Evolutionary conservation across 164 flowering plant genomes (phyloP), one percentile per base, ranked within the genome.

Genomic region (Warburgia ugandensis): DNA sequence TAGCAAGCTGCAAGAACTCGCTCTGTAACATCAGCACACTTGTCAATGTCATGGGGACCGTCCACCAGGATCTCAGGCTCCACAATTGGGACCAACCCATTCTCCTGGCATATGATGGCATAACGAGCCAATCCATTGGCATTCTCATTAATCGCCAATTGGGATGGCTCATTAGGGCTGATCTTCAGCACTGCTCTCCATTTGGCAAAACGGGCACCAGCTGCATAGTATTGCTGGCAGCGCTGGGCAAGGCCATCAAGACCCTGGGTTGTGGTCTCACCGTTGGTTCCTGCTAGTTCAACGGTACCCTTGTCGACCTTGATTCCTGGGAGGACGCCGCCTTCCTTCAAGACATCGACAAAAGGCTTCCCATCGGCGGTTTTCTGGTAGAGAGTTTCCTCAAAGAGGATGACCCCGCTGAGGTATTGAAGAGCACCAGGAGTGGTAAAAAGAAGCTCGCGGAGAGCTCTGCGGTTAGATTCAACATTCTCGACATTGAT

Each of bases 211-310:
- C 76, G 35, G 9, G 72, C 76, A 32, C 79, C 79, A 27, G 76
- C 79, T 2, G 55, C 23, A 26, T 74, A 74, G 64, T 74, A 74
- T 46, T 68, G 51, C 31, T 58, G 65, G 63, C 79, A 74, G 7
- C 78, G 67, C 60, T 71, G 65, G 32, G 69, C 71, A 52, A 74
- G 76, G 35, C 68, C 79, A 60, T 75, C 79, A 19, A 68, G 76
- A 30, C 80, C 80, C 52, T 76, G 77, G 28, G 80, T 76, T 45
- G 78, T 66, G 47, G 81, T 76, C 74, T 76, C 81, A 25, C 78
- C 78, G 32, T 73, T 35, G 25, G 76, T 73, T 6, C 77, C 76
- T 16, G 80, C 66, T 25, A 76, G 76, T 60, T 73, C 80, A 23
- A 73, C 77, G 5, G 73, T 68, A 45, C 80, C 80, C 73, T 70